phyloP scores from a whole-genome alignment of 2,329 filamentous ascomycete genomes.

The Catunica adiposa region DNA sequence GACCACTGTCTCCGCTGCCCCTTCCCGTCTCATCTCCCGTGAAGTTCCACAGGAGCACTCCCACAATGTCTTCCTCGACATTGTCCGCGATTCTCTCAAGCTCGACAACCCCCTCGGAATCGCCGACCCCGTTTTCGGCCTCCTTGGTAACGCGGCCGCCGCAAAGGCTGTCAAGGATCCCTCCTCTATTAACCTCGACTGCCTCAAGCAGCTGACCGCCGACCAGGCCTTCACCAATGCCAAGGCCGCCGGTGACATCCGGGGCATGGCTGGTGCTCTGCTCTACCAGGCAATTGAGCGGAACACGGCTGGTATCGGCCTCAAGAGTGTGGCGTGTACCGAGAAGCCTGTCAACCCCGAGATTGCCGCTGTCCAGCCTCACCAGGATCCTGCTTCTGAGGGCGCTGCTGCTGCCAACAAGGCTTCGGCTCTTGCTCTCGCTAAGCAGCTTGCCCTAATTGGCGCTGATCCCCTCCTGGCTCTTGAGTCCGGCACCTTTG shows the following conservation, averaged over 20 bases:
- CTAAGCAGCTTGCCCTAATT: conserved; percentile 40
- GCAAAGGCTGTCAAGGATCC: conserved; percentile 29
- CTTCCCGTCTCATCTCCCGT: conserved; percentile 14
- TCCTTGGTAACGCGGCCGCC: conserved; percentile 30
- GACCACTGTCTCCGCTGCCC: conserved; percentile 15
- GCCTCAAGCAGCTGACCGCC: conserved; percentile 32
- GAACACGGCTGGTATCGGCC: conserved; percentile 30
- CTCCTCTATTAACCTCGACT: conserved; percentile 25
- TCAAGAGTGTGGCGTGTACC: conserved; percentile 37
- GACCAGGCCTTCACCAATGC: conserved; percentile 45
- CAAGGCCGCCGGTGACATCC: conserved; percentile 33
- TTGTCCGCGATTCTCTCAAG: conserved; percentile 28
- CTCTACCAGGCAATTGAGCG: conserved; percentile 38
- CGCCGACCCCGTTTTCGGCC: conserved; percentile 35
- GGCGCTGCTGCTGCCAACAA: conserved; percentile 43
- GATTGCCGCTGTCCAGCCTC: conserved; percentile 45
- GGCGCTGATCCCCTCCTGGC: conserved; percentile 47
- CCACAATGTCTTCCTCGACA: conserved; percentile 32
- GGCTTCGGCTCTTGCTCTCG: conserved; percentile 40
- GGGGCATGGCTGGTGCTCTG: conserved; percentile 36
- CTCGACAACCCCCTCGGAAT: conserved; percentile 35
- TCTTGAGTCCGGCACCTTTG: conserved; percentile 46
- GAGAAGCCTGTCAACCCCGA: conserved; percentile 45
- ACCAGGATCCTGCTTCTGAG: conserved; percentile 49
- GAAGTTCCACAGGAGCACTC: conserved; percentile 43